Evolutionary conservation across 805 yeast species (phyloP), one percentile per base, ranked within the genome.

Genomic region (Hanseniaspora pseudoguilliermondii): DNA sequence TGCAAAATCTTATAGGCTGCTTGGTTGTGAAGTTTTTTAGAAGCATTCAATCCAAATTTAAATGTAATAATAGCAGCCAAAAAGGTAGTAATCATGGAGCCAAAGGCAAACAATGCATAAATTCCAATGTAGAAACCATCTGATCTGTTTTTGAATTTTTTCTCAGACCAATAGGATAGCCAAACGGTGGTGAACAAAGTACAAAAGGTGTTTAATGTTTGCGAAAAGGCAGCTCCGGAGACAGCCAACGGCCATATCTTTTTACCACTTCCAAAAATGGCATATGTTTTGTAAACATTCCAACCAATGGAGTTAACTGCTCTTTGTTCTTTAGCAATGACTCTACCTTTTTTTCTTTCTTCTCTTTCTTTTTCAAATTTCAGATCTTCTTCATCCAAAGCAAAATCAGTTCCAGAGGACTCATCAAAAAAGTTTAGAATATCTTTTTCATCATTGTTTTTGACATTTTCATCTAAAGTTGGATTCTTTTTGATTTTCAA

Each of bases 151-250:
- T 66, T 59, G 63, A 83, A 86, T 64, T 76, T 79, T 51, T 72
- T 59, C 20, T 73, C 75, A 5, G 83, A 74, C 96, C 96, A 88
- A 68, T 83, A 88, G 0, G 95, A 82, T 58, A 89, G 73, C 95
- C 95, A 86, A 20, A 83, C 81, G 65, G 82, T 83, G 46, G 84
- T 75, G 63, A 83, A 81, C 47, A 82, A 66, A 57, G 72, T 73
- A 58, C 76, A 72, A 65, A 82, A 83, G 0, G 78, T 76, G 49
- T 76, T 71, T 16, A 75, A 5, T 2, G 64, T 59, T 6, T 65
- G 55, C 11, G 60, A 48, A 2, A 58, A 9, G 1, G 68, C 57
- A 40, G 68, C 67, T 8, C 62, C 57, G 39, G 68, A 71, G 18
- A 65, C 62, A 55, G 61, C 63, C 32, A 60, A 48, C 5, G 44